Percentiles rank a stretch among this genome's conserved stretches.
phyloP scores from a whole-genome alignment of 768 basidiomycete species.

The Leccinum longicurvipes region DNA sequence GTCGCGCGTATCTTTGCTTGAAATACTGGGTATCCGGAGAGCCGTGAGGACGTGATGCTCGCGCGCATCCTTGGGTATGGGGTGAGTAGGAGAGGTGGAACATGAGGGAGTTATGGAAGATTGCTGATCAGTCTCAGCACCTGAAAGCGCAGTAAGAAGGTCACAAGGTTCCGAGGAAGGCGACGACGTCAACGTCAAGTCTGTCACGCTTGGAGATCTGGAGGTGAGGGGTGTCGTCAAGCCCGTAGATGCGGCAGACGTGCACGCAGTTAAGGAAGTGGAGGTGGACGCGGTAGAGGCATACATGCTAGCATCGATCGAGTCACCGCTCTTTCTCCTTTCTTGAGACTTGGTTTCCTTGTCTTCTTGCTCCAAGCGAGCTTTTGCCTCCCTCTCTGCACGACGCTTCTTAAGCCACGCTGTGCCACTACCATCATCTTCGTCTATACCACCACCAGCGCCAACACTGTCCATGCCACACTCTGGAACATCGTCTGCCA shows the following conservation, averaged over 20 bases:
- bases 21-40: constrained; percentile 19
- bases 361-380: constrained; percentile 19
- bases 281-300: constrained; percentile 22
- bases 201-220: constrained; percentile 18
- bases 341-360: constrained; percentile 17
- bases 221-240: constrained; percentile 20
- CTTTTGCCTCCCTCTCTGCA: constrained; percentile 52
- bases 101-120: neutral
- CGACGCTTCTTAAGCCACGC: constrained; percentile 71
- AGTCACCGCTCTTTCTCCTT: constrained; percentile 22
- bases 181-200: constrained; percentile 12
- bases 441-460: constrained; percentile 36
- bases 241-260: constrained; percentile 16
- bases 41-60: constrained; percentile 24
- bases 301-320: constrained; percentile 21
- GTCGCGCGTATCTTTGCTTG: constrained; percentile 3
- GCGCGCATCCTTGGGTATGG: constrained; percentile 14
- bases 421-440: constrained; percentile 85
- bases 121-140: neutral
- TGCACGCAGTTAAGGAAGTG: constrained; percentile 22
- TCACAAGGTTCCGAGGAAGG: neutral
- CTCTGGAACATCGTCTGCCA: constrained; percentile 17
- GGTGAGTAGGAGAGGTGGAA: neutral
- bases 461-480: constrained; percentile 30
- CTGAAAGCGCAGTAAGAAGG: neutral